Evolutionary conservation across 352 stramenopile species (phyloP).

Genomic region (Globisporangium echinulatum): DNA sequence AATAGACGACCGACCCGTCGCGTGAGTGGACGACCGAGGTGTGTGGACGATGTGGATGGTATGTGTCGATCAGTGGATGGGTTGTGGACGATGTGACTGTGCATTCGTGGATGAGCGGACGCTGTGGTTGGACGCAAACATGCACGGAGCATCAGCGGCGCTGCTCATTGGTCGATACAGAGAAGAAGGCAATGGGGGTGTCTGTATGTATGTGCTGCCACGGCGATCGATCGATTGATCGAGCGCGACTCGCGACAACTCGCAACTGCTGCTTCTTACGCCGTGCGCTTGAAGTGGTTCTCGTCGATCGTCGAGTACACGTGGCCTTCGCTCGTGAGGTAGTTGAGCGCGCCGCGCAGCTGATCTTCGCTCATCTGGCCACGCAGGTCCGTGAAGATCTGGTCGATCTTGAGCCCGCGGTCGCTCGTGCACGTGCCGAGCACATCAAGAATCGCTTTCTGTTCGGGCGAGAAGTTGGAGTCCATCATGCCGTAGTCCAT

Average conservation of each 20-base stretch:
- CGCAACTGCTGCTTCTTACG: constrained; percentile 22
- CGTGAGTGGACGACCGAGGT: too few relatives aligned
- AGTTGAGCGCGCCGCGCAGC: constrained; percentile 62
- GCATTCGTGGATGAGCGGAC: too few relatives aligned
- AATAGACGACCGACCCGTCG: too few relatives aligned
- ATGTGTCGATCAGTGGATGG: too few relatives aligned
- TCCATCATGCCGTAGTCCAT: constrained; percentile 72
- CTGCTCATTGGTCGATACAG: too few relatives aligned
- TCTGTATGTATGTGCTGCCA: too few relatives aligned
- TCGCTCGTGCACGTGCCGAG: constrained; percentile 65
- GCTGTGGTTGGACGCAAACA: too few relatives aligned
- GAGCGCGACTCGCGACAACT: background rate
- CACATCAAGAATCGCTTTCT: constrained; percentile 77
- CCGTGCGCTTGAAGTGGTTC: constrained; percentile 86
- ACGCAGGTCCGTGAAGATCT: constrained; percentile 60
- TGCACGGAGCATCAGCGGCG: background rate
- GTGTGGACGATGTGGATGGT: too few relatives aligned
- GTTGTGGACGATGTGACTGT: too few relatives aligned
- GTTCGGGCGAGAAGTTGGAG: constrained; percentile 66
- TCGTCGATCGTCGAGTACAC: constrained; percentile 91
- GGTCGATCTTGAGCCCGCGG: constrained; percentile 72
- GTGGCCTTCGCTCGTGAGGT: constrained; percentile 83
- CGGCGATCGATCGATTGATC: too few relatives aligned
- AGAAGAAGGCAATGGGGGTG: too few relatives aligned
- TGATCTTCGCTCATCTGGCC: constrained; percentile 62